These are phyloP conservation scores for Tolypocladium pustulatum DNA, from an alignment of 2,329 filamentous ascomycete genomes.

Conservation along the genomic window DNA sequence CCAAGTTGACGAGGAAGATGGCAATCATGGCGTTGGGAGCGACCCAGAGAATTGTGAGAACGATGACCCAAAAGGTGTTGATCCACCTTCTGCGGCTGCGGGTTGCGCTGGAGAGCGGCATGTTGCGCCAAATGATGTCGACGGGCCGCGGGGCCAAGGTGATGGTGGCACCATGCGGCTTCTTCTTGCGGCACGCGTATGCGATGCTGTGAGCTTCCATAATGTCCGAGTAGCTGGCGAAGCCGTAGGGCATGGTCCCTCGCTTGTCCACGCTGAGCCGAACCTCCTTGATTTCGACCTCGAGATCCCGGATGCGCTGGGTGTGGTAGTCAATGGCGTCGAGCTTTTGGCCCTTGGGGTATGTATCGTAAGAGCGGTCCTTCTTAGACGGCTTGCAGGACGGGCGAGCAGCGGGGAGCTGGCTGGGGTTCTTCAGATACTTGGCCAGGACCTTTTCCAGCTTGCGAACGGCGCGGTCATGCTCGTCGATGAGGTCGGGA, in stretches of 20 bases:
- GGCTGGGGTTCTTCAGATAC: slow-evolving; percentile 79
- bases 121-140: slow-evolving; percentile 94
- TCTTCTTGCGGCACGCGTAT: slow-evolving; percentile 69
- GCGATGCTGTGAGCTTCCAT: slow-evolving; percentile 81
- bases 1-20: slow-evolving; percentile 80
- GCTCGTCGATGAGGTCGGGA: slow-evolving; percentile 73
- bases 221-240: slow-evolving; percentile 87
- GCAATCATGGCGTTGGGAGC: slow-evolving; percentile 90
- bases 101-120: slow-evolving; percentile 58
- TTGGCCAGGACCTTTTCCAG: slow-evolving; percentile 78
- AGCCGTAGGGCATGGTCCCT: slow-evolving; percentile 83
- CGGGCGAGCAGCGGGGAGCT: slow-evolving; percentile 67
- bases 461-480: slow-evolving; percentile 69
- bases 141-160: slow-evolving; percentile 74
- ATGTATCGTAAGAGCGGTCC: slow-evolving; percentile 56
- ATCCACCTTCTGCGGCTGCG: slow-evolving; percentile 64
- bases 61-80: slow-evolving; percentile 73
- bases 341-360: slow-evolving; percentile 61
- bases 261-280: slow-evolving; percentile 75
- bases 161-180: slow-evolving; percentile 67
- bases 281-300: slow-evolving; percentile 74
- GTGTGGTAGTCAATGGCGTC: slow-evolving; percentile 94
- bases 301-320: slow-evolving; percentile 70
- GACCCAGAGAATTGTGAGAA: slow-evolving; percentile 79
- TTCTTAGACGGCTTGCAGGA: slow-evolving; percentile 71